Base-by-base conservation (phyloP, 495 filamentous ascomycete species). In the Terfezia boudieri region DNA sequence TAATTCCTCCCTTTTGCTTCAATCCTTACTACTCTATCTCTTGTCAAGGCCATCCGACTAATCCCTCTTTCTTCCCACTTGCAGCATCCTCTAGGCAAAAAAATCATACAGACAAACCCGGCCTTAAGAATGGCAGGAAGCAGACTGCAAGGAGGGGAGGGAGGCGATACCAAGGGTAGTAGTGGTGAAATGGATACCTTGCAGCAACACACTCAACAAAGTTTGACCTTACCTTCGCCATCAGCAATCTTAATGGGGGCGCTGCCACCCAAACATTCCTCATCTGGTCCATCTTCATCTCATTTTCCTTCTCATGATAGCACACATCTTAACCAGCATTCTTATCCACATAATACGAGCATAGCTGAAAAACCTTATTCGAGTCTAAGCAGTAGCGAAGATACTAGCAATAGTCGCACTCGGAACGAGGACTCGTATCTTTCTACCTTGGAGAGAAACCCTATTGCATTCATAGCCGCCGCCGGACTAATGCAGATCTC, bases 211-310 rank as follows among this genome's bases (percentile, higher is more conserved):
- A 32, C 26, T 32, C 26, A 32, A 46, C 41, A 6, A 46, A 46
- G 41, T 5, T 14, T 46, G 17, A 46, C 41, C n/a, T 60, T 60
- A 17, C 58, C 58, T 35, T 60, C 58, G 37, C 58, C 58, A 16
- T 53, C 52, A 41, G 58, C 55, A 50, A 60, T 60, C 53, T 60
- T 60, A 60, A 60, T 57, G 53, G 58, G 58, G 37, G 58, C 57
- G 59, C 48, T 60, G 32, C 57, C 56, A 46, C 55, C 53, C 8
- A 56, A 46, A 8, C 36, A 53, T 11, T 4, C 17, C 41, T 46
- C 41, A 20, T 20, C 41, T 46, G 41, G 17, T 14, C 12, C 41
- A 20, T 14, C 41, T 14, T 6, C 41, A 46, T 46, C 4, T 14
- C 41, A 46, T 20, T 14, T 46, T 9, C 8, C 41, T 14, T 46